Evolutionary conservation across 805 yeast species (phyloP).

Genomic region (Candida berthetii): DNA sequence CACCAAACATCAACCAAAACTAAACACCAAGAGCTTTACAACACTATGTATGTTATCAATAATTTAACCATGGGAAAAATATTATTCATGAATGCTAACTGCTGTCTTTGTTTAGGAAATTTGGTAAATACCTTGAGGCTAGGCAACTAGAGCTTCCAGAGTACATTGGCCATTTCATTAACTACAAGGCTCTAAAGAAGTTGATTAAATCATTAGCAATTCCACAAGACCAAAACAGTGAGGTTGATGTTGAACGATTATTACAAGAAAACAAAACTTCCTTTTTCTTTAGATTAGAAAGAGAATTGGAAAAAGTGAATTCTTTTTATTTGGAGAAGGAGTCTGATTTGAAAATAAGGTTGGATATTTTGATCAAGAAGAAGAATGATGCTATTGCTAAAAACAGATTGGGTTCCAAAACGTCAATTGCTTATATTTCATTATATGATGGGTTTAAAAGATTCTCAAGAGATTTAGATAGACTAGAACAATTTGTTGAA

Average conservation of each 20-base stretch:
- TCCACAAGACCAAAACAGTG: conserved; percentile 20
- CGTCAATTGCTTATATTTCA: conserved; percentile 74
- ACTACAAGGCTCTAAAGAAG: conserved; percentile 90
- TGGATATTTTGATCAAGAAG: conserved; percentile 72
- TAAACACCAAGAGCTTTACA: too few species aligned
- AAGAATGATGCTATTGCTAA: conserved; percentile 42
- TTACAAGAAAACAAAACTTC: conserved; percentile 89
- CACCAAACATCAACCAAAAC: too few species aligned
- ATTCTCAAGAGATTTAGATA: conserved; percentile 80
- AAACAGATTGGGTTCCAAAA: conserved; percentile 46
- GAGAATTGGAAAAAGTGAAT: conserved; percentile 94
- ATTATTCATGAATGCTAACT: too few species aligned
- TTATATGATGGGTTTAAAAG: conserved; percentile 85
- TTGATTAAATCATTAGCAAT: conserved; percentile 75
- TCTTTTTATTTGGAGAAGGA: conserved; percentile 89
- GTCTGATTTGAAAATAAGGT: conserved; percentile 72
- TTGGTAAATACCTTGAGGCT: conserved; percentile 91
- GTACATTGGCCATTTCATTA: conserved; percentile 88
- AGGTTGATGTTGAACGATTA: conserved; percentile 36
- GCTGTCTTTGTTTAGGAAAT: conserved; percentile 47
- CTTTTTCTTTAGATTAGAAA: conserved; percentile 78
- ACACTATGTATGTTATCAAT: too few species aligned
- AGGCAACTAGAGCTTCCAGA: conserved; percentile 94
- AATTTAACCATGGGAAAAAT: neutral
- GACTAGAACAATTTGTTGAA: conserved; percentile 90